Percentiles rank a stretch among this genome's conserved stretches.
Evolutionary conservation across 2,329 filamentous ascomycete genomes (phyloP).

Genomic region (Fusarium compactum): DNA sequence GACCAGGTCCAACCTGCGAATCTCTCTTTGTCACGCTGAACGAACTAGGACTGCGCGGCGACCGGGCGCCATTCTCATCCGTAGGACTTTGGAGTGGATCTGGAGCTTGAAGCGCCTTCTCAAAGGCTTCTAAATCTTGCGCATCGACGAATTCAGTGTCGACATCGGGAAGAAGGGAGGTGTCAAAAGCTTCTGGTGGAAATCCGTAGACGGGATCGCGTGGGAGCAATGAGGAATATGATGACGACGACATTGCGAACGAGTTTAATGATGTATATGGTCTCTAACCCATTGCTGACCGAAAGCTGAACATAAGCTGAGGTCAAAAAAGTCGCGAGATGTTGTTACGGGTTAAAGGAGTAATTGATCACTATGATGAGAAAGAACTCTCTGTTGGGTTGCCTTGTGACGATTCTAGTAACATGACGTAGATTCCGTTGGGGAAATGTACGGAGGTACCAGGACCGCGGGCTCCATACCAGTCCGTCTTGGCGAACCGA

Average conservation of each 20-base stretch:
- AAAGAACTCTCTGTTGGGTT: constrained; percentile 33
- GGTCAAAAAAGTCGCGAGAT: background rate
- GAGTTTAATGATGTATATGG: constrained; percentile 3
- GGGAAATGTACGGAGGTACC: constrained; percentile 36
- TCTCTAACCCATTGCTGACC: constrained; percentile 36
- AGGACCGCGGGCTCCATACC: constrained; percentile 17
- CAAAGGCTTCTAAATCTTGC: constrained; percentile 81
- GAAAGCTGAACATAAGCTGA: background rate
- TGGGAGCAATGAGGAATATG: constrained; percentile 44
- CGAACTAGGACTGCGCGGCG: constrained; percentile 56
- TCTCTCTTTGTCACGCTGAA: constrained; percentile 59
- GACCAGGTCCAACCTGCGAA: constrained; percentile 49
- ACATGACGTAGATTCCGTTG: constrained; percentile 51
- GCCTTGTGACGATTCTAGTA: constrained; percentile 44
- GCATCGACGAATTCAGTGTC: constrained; percentile 81
- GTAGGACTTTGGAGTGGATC: constrained; percentile 75
- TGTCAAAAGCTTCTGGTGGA: constrained; percentile 74
- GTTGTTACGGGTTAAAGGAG: constrained; percentile 23
- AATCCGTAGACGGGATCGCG: constrained; percentile 64
- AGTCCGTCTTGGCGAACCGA: constrained; percentile 28
- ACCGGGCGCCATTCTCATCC: constrained; percentile 62
- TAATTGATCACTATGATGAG: constrained; percentile 26
- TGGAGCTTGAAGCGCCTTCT: constrained; percentile 83
- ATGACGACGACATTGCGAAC: constrained; percentile 42
- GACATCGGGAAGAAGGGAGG: constrained; percentile 79